Base-by-base conservation (phyloP, 176 grass and related monocot species). In the Guadua angustifolia region DNA sequence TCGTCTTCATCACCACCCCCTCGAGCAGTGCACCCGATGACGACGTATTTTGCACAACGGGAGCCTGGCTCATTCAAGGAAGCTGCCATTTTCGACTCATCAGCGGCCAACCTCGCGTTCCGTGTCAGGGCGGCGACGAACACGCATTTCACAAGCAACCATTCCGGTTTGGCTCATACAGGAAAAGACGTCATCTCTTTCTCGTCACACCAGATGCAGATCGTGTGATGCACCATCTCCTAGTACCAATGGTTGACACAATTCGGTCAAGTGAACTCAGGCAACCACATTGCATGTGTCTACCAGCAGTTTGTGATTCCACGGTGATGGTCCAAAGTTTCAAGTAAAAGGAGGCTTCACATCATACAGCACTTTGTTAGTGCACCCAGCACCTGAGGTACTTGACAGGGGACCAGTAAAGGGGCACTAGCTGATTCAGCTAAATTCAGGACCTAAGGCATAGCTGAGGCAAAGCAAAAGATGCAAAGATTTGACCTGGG, bases 381-480 rank as follows among this genome's bases (percentile, higher is more conserved):
- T 75, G 82, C 87, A 75, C 52, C 61, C 77, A 61, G 77, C 82
- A 69, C 75, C 69, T 75, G 59, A 43, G 60, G 67, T 40, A 79
- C 42, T 38, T 59, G 58, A 87, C 79, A 81, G 46, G 42, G 55
- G 43, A 14, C 44, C 67, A 21, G 70, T 81, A 75, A 81, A 87
- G 71, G 67, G 38, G 19, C 66, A 79, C 45, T 26, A 56, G 35
- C 35, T 53, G 73, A 78, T 78, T 80, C 80, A 53, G 45, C 21
- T 56, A 52, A 39, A 52, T 72, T 47, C 57, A 58, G 66, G 24
- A 6, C 32, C 63, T 18, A 49, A 3, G 44, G 61, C 21, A 6
- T 61, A 51, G 51, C 81, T 29, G 75, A 44, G 32, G 19, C 72
- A 82, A 82, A 77, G 86, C 66, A 33, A 53, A 74, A 68, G 77